phyloP scores from a whole-genome alignment of 2,329 filamentous ascomycete genomes.

The Coniochaeta sp. region DNA sequence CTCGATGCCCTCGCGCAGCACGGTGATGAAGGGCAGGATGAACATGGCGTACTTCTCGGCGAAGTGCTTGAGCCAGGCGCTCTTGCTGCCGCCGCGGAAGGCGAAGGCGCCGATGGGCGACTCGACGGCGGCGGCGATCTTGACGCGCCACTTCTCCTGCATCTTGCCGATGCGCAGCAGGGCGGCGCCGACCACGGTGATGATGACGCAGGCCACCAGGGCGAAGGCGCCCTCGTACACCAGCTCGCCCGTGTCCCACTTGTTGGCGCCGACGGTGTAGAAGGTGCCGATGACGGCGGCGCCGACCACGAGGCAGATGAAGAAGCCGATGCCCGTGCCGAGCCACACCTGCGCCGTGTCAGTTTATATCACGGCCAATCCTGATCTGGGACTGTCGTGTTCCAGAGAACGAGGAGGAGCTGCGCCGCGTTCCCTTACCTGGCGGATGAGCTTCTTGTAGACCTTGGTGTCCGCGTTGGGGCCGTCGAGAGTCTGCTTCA shows the following conservation, averaged over 20 bases:
- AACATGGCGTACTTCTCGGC: constrained; percentile 81
- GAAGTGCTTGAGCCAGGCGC: constrained; percentile 50
- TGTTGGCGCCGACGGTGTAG: constrained; percentile 58
- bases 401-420: neutral
- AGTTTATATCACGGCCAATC: too few relatives aligned
- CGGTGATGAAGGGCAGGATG: constrained; percentile 76
- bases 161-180: constrained; percentile 76
- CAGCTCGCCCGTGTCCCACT: constrained; percentile 62
- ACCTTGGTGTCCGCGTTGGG: constrained; percentile 52
- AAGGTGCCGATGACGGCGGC: constrained; percentile 62
- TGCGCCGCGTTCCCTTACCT: constrained; percentile 47
- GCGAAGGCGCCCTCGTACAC: constrained; percentile 78
- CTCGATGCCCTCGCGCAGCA: constrained; percentile 81
- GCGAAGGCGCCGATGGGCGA: constrained; percentile 34
- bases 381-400: too few relatives aligned
- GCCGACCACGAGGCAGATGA: constrained; percentile 56
- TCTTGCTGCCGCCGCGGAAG: constrained; percentile 30
- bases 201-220: constrained; percentile 69
- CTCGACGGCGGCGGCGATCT: constrained; percentile 66
- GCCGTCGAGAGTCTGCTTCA: constrained; percentile 70
- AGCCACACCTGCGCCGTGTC: constrained; percentile 69
- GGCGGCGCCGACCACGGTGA: constrained; percentile 72
- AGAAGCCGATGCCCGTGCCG: constrained; percentile 50
- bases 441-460: constrained; percentile 61
- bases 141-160: constrained; percentile 81